Percentiles rank a stretch among this genome's conserved stretches.
Evolutionary conservation across 306 rosid species (phyloP).

Genomic region (Begonia loranthoides): DNA sequence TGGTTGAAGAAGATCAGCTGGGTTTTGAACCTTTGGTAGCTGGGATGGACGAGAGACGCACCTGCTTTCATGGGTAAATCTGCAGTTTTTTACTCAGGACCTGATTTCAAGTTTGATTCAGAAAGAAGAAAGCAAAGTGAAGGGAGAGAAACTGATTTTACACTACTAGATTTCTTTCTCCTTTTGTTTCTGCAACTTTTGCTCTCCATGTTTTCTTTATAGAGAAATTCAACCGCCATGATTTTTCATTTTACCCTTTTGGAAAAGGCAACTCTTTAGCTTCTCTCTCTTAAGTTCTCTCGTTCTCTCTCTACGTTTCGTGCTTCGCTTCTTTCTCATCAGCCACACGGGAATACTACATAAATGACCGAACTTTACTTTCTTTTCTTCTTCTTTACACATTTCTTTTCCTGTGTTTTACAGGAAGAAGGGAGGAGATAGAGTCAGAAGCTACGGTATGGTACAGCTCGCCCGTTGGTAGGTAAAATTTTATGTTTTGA

Average conservation of each 20-base stretch:
- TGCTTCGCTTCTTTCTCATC: conserved; percentile 29
- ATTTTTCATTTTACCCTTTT: neutral
- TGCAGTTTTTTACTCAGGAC: conserved; percentile 6
- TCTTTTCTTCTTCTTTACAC: conserved; percentile 21
- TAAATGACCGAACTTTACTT: conserved; percentile 21
- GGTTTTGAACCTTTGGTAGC: neutral
- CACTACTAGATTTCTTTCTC: conserved; percentile 1
- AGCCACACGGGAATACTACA: conserved; percentile 75
- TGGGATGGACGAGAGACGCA: neutral
- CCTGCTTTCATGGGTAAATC: conserved; percentile 40
- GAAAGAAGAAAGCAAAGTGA: conserved; percentile 11
- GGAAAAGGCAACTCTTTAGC: neutral
- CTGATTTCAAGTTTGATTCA: conserved; percentile 24
- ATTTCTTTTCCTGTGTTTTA: conserved; percentile 39
- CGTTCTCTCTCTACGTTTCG: neutral
- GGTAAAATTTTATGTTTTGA: conserved; percentile 19
- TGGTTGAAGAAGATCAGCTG: conserved; percentile 4
- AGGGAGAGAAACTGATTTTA: neutral
- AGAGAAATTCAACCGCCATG: neutral
- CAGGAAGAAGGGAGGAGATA: conserved; percentile 68
- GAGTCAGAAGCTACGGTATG: conserved; percentile 16
- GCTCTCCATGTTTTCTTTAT: neutral
- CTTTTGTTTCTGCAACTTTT: neutral
- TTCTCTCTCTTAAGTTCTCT: neutral
- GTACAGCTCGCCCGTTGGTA: conserved; percentile 44